These are phyloP conservation scores for Wickerhamomyces tratensis DNA, from an alignment of 805 yeast species.

Conservation along the genomic window DNA sequence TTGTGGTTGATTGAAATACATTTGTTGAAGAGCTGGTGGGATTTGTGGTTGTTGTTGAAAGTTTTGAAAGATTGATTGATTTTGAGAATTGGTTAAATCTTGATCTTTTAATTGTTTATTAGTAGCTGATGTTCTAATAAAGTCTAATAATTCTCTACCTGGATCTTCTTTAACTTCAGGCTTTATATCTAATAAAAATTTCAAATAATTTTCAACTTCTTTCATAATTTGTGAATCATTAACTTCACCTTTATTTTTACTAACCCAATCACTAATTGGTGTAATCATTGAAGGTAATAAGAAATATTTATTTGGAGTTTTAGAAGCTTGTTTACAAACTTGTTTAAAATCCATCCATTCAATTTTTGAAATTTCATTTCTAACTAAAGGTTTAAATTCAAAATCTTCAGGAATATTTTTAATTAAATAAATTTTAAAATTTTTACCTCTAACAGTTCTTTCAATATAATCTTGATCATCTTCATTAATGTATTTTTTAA, in stretches of 20 bases:
- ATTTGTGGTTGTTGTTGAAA: conserved; percentile 2
- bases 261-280: conserved; percentile 41
- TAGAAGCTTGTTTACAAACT: conserved; percentile 20
- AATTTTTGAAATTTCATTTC: conserved; percentile 80
- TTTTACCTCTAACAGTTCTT: conserved; percentile 73
- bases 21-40: conserved; percentile 4
- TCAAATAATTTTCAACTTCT: conserved; percentile 58
- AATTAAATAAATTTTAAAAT: conserved; percentile 72
- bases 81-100: conserved; percentile 2
- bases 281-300: conserved; percentile 30
- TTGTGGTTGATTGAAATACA: not conserved
- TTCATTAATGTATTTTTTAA: conserved; percentile 54
- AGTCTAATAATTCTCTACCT: conserved; percentile 65
- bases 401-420: conserved; percentile 70
- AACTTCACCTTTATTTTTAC: conserved; percentile 35
- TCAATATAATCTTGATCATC: conserved; percentile 56
- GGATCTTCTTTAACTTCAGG: conserved; percentile 40
- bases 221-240: conserved; percentile 51
- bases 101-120: conserved; percentile 13
- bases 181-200: conserved; percentile 51
- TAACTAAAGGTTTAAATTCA: conserved; percentile 69
- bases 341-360: conserved; percentile 64
- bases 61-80: conserved; percentile 1
- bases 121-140: conserved; percentile 40
- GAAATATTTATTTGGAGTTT: conserved; percentile 23